Conservation (phyloP, 2,329 filamentous ascomycete species). For the Sphaerostilbella broomeana region DNA sequence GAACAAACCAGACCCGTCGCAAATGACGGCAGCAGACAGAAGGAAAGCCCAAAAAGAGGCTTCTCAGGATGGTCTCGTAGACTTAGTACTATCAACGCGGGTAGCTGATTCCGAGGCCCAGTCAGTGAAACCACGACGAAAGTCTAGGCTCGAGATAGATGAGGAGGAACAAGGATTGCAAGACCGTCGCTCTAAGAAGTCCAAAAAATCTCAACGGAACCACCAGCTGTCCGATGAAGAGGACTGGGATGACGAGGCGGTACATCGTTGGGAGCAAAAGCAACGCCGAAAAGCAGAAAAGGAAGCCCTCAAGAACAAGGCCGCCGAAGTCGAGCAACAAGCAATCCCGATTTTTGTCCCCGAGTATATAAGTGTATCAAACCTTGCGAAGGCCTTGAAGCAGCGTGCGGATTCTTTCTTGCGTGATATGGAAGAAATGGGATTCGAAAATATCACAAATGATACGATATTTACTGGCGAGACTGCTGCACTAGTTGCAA, state of each 20-base stretch:
- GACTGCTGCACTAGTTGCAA: constrained; percentile 80
- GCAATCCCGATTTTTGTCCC: constrained; percentile 67
- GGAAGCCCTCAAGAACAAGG: constrained; percentile 33
- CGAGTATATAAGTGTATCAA: constrained; percentile 84
- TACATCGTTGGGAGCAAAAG: constrained; percentile 31
- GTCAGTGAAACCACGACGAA: constrained; percentile 20
- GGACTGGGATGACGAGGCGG: constrained; percentile 34
- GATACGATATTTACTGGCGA: constrained; percentile 88
- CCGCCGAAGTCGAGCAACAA: constrained; percentile 35
- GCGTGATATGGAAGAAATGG: constrained; percentile 69
- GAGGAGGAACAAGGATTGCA: constrained; percentile 17
- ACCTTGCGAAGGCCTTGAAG: constrained; percentile 68
- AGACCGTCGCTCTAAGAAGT: constrained; percentile 19
- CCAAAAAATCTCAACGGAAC: constrained; percentile 19
- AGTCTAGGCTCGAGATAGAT: constrained; percentile 26
- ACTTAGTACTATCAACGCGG: background rate
- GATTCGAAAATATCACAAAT: constrained; percentile 76
- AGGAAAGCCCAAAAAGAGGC: background rate
- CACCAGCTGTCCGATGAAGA: constrained; percentile 22
- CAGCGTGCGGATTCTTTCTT: constrained; percentile 67
- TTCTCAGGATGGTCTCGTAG: constrained; percentile 1
- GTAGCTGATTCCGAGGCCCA: constrained; percentile 9
- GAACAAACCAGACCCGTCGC: background rate
- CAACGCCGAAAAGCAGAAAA: constrained; percentile 38
- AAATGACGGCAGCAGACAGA: background rate